These are phyloP conservation scores for Fusarium chaquense DNA, from an alignment of 2,329 filamentous ascomycete genomes.

Conservation along the genomic window DNA sequence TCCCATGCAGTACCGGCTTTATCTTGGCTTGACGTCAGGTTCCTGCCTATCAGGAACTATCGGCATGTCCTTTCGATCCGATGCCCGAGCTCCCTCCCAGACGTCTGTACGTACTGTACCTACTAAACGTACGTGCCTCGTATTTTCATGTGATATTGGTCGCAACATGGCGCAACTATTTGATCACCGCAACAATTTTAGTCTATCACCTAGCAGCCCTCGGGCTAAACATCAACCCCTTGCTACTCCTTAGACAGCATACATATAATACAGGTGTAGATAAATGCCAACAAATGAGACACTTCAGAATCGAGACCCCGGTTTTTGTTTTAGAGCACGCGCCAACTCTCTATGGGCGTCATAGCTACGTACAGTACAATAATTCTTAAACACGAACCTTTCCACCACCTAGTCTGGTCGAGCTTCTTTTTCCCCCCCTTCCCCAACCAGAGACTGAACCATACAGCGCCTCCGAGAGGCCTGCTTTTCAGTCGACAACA, in stretches of 20 bases:
- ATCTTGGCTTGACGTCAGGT: conserved; percentile 44
- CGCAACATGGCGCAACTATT: conserved; percentile 11
- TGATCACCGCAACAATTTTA: background rate
- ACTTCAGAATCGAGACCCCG: conserved; percentile 31
- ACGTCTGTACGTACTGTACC: too few relatives aligned
- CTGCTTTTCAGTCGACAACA: conserved; percentile 33
- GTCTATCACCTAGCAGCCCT: background rate
- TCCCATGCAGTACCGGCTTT: background rate
- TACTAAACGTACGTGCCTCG: background rate
- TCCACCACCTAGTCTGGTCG: conserved; percentile 3
- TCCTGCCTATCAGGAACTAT: conserved; percentile 46
- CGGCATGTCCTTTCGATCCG: conserved; percentile 30
- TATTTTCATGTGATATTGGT: conserved; percentile 32
- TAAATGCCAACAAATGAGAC: conserved; percentile 20
- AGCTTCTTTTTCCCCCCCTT: background rate
- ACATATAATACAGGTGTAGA: background rate
- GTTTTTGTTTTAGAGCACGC: conserved; percentile 40
- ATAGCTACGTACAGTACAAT: conserved; percentile 36
- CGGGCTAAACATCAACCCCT: background rate
- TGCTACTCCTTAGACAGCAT: background rate
- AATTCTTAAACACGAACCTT: conserved; percentile 17
- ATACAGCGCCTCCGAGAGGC: conserved; percentile 39
- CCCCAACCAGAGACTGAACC: conserved; percentile 20
- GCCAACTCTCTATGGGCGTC: conserved; percentile 40
- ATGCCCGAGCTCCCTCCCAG: conserved; percentile 6